Base-by-base conservation (phyloP, 176 grass and related monocot genomes). In the Carex littledalei region DNA sequence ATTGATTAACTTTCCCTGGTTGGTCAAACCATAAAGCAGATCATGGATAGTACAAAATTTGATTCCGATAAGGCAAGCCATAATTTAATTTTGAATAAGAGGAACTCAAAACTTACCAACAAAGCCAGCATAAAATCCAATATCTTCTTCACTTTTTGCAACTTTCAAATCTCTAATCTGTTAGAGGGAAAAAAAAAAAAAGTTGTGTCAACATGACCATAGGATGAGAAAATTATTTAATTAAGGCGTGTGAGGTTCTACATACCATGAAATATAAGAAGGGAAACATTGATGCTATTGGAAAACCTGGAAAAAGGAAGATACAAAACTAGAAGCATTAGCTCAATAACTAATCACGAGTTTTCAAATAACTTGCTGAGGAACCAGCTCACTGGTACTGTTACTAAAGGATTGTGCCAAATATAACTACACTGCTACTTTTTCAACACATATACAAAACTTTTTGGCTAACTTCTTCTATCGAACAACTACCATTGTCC, bases 91-190 rank as follows among this genome's bases (percentile, higher is more conserved):
- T 55, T 50, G 54, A 20, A 84, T 52, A 4, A 73, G 14, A 78
- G 74, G 34, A 26, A 26, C 31, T 35, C 10, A 68, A 18, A 58
- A 87, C 86, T 79, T 86, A 95, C 95, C 95, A 47, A 98, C 92
- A 78, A 98, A 98, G 39, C 95, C 95, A 56, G 93, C 95, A 85
- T 98, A 98, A 84, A 98, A 98, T 77, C 95, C 95, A 34, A 98
- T 98, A 85, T 95, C 95, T 90, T 98, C 95, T 85, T 94, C 94
- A 83, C 67, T 87, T 93, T 98, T 81, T 17, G 95, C 91, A 81
- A 98, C 49, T 52, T 90, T 62, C 86, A 98, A 88, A 29, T 98
- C 95, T 88, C 95, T 93, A 80, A 98, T 92, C 95, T 98, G 60
- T 86, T 32, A 45, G 85, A 49, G 8, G 62, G 62, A 32, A 80